Conservation (phyloP, 108 stramenopile genomes). For the Skeletonema menzelii region DNA sequence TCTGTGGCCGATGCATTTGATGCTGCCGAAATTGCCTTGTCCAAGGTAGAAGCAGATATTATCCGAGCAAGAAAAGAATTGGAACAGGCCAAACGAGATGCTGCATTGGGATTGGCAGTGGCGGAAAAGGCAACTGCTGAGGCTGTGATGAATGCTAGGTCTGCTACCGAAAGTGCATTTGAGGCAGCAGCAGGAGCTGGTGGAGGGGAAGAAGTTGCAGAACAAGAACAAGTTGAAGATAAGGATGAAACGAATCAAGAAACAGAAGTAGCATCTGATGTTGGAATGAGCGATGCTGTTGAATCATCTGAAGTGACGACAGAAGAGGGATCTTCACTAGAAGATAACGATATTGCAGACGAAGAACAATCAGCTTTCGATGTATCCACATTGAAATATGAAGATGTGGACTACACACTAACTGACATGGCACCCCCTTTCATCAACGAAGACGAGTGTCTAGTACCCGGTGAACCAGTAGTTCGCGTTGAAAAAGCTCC, state of each 20-base stretch:
- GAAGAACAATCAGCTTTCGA: constrained; percentile 24
- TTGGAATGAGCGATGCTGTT: constrained; percentile 19
- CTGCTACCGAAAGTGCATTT: constrained; percentile 14
- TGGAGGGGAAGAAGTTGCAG: constrained; percentile 20
- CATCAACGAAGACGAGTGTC: constrained; percentile 76
- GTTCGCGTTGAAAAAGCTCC: constrained; percentile 88
- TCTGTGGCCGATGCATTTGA: constrained; percentile 56
- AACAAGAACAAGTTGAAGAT: constrained; percentile 29
- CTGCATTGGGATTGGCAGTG: constrained; percentile 7
- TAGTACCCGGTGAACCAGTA: constrained; percentile 84
- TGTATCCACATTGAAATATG: constrained; percentile 57
- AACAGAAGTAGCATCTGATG: neutral
- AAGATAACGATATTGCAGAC: neutral
- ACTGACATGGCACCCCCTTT: constrained; percentile 84
- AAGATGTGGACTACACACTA: constrained; percentile 71
- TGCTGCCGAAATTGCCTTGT: constrained; percentile 45
- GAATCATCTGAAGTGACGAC: constrained; percentile 9
- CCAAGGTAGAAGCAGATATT: constrained; percentile 48
- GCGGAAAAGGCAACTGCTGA: constrained; percentile 10
- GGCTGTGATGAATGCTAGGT: constrained; percentile 2
- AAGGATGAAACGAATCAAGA: neutral
- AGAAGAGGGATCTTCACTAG: neutral
- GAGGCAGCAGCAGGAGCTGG: constrained; percentile 37
- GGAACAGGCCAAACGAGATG: constrained; percentile 37
- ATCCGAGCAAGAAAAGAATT: constrained; percentile 21